These are phyloP conservation scores for Oleoguttula mirabilis DNA, from an alignment of 495 filamentous ascomycete genomes.

Conservation along the genomic window DNA sequence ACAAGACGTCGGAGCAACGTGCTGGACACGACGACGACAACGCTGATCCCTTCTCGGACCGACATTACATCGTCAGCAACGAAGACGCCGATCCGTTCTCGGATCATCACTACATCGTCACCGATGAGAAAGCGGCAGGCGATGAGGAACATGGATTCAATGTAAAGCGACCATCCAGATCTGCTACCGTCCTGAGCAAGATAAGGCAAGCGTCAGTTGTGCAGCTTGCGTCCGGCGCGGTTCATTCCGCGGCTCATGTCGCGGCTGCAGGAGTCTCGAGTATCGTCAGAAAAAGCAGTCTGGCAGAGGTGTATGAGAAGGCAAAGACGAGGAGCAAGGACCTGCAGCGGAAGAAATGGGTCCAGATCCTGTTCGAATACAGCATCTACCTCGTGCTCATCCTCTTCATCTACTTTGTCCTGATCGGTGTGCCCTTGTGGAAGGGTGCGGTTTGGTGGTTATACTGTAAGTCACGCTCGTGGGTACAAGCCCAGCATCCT, in stretches of 20 bases:
- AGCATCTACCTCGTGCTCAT: constrained; percentile 27
- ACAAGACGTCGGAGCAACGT: no score
- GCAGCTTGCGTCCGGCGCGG: not conserved
- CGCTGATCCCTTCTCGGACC: not conserved
- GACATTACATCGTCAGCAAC: not conserved
- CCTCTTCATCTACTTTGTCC: constrained; percentile 32
- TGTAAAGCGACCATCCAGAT: no score
- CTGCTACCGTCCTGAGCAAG: no score
- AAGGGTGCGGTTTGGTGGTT: constrained; percentile 34
- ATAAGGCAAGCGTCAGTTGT: constrained; percentile 1
- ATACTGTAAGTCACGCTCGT: no score
- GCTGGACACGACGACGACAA: no score
- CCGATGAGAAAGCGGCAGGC: no score
- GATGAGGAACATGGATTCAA: no score
- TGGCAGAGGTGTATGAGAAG: constrained; percentile 19
- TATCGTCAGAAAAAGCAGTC: not conserved
- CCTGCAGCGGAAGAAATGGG: constrained; percentile 28
- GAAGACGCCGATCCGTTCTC: not conserved
- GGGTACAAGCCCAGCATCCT: no score
- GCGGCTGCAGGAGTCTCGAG: not conserved
- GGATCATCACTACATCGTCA: not conserved
- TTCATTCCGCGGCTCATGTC: not conserved
- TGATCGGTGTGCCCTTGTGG: constrained; percentile 35
- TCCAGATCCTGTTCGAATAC: constrained; percentile 31
- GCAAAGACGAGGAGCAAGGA: constrained; percentile 17